phyloP scores from a whole-genome alignment of 441 rosid species.

The Pelargonium fulgidum region DNA sequence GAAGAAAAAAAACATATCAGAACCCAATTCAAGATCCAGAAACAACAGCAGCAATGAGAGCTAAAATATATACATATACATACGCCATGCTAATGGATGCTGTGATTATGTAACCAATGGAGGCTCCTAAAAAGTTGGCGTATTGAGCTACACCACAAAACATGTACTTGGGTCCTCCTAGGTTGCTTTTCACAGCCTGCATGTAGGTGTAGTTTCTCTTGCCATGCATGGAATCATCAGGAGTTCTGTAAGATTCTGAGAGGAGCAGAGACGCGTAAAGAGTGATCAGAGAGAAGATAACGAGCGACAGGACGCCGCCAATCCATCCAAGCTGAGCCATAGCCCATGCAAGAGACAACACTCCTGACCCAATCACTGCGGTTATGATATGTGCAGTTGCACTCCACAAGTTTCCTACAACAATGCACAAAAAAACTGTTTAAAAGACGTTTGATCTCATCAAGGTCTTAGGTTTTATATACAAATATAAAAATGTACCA shows the following conservation, averaged over 20 bases:
- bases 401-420: conserved; percentile 33
- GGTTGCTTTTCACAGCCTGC: conserved; percentile 28
- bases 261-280: conserved; percentile 27
- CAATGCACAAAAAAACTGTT: too few species aligned
- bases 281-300: conserved; percentile 24
- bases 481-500: too few species aligned
- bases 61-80: background rate
- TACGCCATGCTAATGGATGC: conserved; percentile 42
- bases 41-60: background rate
- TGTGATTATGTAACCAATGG: conserved; percentile 39
- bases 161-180: conserved; percentile 17
- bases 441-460: too few species aligned
- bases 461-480: too few species aligned
- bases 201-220: conserved; percentile 28
- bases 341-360: conserved; percentile 42
- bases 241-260: conserved; percentile 31
- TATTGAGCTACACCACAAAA: conserved; percentile 37
- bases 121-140: conserved; percentile 28
- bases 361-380: conserved; percentile 47
- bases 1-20: background rate
- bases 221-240: conserved; percentile 28
- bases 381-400: conserved; percentile 45
- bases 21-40: background rate
- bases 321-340: conserved; percentile 46
- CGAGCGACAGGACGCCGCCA: conserved; percentile 21